Evolutionary conservation across 192 early-diverging fungal genomes (phyloP), one percentile per base, ranked within the genome.

Genomic region (Allomyces arbusculus): DNA sequence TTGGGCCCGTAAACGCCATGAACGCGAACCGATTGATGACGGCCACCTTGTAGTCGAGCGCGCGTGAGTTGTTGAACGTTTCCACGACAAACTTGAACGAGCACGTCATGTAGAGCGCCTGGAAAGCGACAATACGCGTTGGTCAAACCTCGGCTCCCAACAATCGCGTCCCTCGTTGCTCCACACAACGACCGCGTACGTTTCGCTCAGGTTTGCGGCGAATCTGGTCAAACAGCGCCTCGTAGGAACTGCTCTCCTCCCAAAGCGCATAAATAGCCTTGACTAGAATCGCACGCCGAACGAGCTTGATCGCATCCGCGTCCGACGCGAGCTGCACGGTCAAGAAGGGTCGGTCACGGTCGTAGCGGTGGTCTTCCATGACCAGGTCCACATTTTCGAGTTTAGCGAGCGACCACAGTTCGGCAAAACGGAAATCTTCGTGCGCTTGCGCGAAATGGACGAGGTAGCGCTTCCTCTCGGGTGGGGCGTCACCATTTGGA

Each of bases 1-100:
- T 91, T 45, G 79, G 76, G 5, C 95, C 95, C 55, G 84, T 64
- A 61, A 84, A 89, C n/a, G 76, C 84, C n/a, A 96, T 74, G 71
- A 88, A 99, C 7, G 86, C 73, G 67, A 95, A 93, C 0, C 78
- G 76, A 62, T 99, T 80, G 58, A 99, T 96, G 24, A 89, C 77
- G 0, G 73, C 75, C 0, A 93, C 68, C 72, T 95, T 89, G 65
- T 91, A 79, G 50, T 81, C 70, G n/a, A 79, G 74, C 25, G 84
- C 71, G 64, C 88, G 80, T 33, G 90, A 88, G 25, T 73, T 71
- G 63, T 88, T 88, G 71, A 91, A 96, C 11, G 82, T 80, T 7
- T 83, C 79, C 5, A 95, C 85, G 0, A 69, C 74, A 65, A 90
- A 90, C 71, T 86, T 86, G 76, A 92, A 92, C 12, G 87, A 82